Base-by-base conservation (phyloP, 176 grass and related monocot genomes). In the Saccharum spontaneum region DNA sequence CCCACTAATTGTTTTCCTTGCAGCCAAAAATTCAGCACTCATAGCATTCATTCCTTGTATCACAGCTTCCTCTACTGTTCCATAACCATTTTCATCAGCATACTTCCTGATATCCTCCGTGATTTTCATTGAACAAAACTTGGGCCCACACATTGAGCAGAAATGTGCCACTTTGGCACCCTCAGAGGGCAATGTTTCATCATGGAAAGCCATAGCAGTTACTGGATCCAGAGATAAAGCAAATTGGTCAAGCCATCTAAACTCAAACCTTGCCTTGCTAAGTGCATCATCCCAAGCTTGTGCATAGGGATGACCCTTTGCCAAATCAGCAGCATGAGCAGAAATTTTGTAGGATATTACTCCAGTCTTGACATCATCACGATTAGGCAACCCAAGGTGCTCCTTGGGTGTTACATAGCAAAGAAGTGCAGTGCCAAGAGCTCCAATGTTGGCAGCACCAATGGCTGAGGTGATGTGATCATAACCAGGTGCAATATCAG, bases 71-170 rank as follows among this genome's bases (percentile, higher is more conserved):
- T 98, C 96, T 33, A 92, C 80, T 75, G 89, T 94, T 30, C 89
- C 96, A 6, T 98, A 98, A 83, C 96, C 96, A 81, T 98, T 82
- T 89, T 98, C 96, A 83, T 98, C 91, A 28, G 96, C 96, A 84
- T 95, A 98, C 50, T 90, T 98, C 46, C 96, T 94, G 37, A 98
- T 89, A 92, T 98, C 96, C 60, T 98, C 96, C 6, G 96, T 95
- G 82, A 98, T 98, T 87, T 98, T 98, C 96, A 98, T 98, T 3
- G 93, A 94, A 84, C 96, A 98, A 92, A 98, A 98, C 68, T 98
- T 98, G 67, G 93, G 96, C 48, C 96, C 93, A 83, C 96, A 98
- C 96, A 98, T 98, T 33, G 93, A 95, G 71, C 96, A 98, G 87
- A 98, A 98, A 86, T 98, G 96, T 79, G 96, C 96, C 62, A 98